Conservation (phyloP, 2,329 filamentous ascomycete genomes). For the Clarireedia paspali region DNA sequence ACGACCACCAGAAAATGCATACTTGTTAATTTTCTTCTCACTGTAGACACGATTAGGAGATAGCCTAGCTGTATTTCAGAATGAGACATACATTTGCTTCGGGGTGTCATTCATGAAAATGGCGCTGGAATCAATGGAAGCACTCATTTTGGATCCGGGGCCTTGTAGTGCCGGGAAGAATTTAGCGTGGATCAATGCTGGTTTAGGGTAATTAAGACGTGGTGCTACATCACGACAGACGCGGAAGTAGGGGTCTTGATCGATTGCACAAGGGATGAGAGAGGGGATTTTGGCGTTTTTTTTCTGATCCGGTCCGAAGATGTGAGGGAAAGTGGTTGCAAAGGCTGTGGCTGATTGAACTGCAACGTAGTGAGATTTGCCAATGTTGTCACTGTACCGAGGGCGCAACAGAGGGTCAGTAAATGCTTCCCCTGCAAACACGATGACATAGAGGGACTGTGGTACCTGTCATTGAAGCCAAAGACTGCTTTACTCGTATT, state of each 20-base stretch:
- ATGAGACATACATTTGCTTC: constrained; percentile 55
- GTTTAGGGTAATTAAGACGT: constrained; percentile 68
- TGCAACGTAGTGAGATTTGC: constrained; percentile 33
- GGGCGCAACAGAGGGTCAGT: too few relatives aligned
- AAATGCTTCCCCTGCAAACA: too few relatives aligned
- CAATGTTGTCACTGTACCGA: constrained; percentile 15
- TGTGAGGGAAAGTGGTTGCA: constrained; percentile 64
- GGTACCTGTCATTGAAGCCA: constrained; percentile 34
- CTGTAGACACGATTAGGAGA: too few relatives aligned
- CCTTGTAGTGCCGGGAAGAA: constrained; percentile 91
- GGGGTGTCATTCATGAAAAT: constrained; percentile 88
- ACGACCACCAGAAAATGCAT: constrained; percentile 84
- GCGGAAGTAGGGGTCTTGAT: constrained; percentile 53
- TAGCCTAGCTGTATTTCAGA: too few relatives aligned
- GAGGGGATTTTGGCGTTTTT: constrained; percentile 69
- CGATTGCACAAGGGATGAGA: constrained; percentile 66
- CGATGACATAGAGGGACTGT: not conserved
- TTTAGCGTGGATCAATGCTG: constrained; percentile 76
- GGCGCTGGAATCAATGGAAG: constrained; percentile 65
- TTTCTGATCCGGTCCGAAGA: constrained; percentile 70
- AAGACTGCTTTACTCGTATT: constrained; percentile 34
- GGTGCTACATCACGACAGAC: constrained; percentile 72
- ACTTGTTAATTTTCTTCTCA: constrained; percentile 85
- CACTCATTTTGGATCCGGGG: constrained; percentile 89
- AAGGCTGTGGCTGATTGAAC: constrained; percentile 37